Evolutionary conservation across 1,284 basidiomycete genomes (phyloP), one percentile per base, ranked within the genome.

Genomic region (Malassezia yamatoensis): DNA sequence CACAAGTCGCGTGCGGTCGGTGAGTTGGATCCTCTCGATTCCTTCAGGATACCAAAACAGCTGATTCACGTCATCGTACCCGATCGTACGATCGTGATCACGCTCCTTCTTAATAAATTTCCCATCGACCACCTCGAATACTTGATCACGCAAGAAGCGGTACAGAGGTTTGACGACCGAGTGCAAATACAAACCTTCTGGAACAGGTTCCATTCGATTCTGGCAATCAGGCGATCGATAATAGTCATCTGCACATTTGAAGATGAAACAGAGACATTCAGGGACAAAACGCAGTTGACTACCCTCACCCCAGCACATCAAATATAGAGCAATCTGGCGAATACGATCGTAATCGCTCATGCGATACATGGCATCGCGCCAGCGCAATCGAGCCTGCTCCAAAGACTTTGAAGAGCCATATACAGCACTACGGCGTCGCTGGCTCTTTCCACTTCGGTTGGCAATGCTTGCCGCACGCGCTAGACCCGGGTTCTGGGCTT

Each of bases 21-120:
- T 82, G 39, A 96, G 80, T 12, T 84, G 81, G 67, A 98, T 96
- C 39, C 89, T 81, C 29, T 90, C 87, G 68, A 99, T 93, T 39
- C 94, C 94, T 70, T 99, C 94, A 5, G 94, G 94, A 76, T 98
- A 99, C 93, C 93, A 99, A 78, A 99, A 99, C 43, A 99, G 79
- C 76, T 98, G 93, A 76, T 99, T 98, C 68, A 98, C 87, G 76
- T 98, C 93, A 76, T 99, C 93, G 74, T 99, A 99, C 11, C 93
- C 94, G 72, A 99, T 96, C 70, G 96, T 90, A 64, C 85, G 81
- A 61, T 90, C 85, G 75, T 96, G 94, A 70, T 99, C 93, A 72
- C 81, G 81, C 79, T 98, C 93, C 72, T 87, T 82, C 64, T 76
- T 74, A 48, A 98, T 85, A 75, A 94, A 96, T 77, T 90, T 90